phyloP scores from a whole-genome alignment of 306 rosid species.

The Trichosanthes truncata region DNA sequence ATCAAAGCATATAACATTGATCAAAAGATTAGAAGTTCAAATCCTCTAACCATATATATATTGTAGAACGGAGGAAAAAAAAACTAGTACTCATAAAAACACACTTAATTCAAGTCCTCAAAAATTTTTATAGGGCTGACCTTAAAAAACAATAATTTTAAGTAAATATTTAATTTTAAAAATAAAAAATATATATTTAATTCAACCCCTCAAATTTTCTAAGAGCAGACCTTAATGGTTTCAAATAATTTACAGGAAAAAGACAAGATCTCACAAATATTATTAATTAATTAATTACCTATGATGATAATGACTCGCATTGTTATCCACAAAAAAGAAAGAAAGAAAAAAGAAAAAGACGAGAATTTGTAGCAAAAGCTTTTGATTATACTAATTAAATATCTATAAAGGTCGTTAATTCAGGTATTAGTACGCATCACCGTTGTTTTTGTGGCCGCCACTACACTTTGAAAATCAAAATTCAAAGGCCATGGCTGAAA shows the following conservation, averaged over 20 bases:
- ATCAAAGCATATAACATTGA: too few relatives aligned
- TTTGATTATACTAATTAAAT: not conserved
- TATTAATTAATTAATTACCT: not conserved
- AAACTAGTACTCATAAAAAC: too few relatives aligned
- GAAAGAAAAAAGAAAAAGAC: not conserved
- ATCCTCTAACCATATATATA: too few relatives aligned
- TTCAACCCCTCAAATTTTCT: not conserved
- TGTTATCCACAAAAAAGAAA: too few relatives aligned
- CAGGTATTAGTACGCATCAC: slow-evolving; percentile 27
- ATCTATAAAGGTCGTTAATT: slow-evolving; percentile 30
- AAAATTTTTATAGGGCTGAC: too few relatives aligned
- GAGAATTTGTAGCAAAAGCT: not conserved
- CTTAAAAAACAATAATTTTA: too few relatives aligned
- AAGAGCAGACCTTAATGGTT: not conserved
- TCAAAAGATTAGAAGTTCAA: too few relatives aligned
- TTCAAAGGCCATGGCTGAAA: slow-evolving; percentile 7
- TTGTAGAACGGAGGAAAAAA: too few relatives aligned
- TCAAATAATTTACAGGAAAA: not conserved
- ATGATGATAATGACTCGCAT: not conserved
- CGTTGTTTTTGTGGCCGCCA: slow-evolving; percentile 18
- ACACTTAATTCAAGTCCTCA: too few relatives aligned
- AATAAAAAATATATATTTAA: not conserved
- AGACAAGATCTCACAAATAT: not conserved
- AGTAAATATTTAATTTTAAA: too few relatives aligned
- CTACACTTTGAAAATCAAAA: not conserved